These are phyloP conservation scores for Pythium vanterpoolii DNA, from an alignment of 352 stramenopile genomes.

Conservation along the genomic window DNA sequence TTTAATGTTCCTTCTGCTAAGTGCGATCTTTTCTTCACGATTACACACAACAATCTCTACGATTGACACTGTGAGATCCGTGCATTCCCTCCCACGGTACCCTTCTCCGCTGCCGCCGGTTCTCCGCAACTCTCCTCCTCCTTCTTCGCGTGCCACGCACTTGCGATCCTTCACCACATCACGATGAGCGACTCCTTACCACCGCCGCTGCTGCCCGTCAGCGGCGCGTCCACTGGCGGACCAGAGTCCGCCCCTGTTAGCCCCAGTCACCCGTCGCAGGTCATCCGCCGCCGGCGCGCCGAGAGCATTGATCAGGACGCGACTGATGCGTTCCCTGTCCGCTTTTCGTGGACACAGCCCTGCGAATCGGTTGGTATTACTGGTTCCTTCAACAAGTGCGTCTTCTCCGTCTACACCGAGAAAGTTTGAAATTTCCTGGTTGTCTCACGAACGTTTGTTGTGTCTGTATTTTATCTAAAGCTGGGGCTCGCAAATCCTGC, in stretches of 20 bases:
- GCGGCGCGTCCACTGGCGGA: not conserved
- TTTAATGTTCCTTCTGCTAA: not conserved
- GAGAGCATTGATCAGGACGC: constrained; percentile 38
- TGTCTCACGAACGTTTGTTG: not conserved
- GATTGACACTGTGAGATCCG: not conserved
- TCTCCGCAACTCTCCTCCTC: not conserved
- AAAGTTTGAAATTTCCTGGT: no score
- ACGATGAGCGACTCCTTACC: constrained; percentile 12
- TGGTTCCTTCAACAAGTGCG: constrained; percentile 81
- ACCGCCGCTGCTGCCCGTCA: not conserved
- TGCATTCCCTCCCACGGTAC: not conserved
- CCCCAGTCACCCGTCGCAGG: constrained; percentile 9
- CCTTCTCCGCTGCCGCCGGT: not conserved
- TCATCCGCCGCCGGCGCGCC: constrained; percentile 15
- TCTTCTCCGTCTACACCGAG: not conserved
- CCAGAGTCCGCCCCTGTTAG: constrained; percentile 18
- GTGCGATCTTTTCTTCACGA: not conserved
- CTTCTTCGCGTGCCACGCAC: not conserved
- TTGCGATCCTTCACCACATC: not conserved
- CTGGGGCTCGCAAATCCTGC: constrained; percentile 74
- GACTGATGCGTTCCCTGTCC: constrained; percentile 47
- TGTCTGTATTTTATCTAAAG: constrained; percentile 28
- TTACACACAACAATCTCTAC: not conserved
- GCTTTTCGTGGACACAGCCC: constrained; percentile 57
- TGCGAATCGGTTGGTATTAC: constrained; percentile 64